A percentile compares a stretch with the other conserved stretches of the same genome.
These are phyloP conservation scores for Sclerotinia borealis DNA, from an alignment of 2,329 filamentous ascomycete genomes.

Conservation along the genomic window DNA sequence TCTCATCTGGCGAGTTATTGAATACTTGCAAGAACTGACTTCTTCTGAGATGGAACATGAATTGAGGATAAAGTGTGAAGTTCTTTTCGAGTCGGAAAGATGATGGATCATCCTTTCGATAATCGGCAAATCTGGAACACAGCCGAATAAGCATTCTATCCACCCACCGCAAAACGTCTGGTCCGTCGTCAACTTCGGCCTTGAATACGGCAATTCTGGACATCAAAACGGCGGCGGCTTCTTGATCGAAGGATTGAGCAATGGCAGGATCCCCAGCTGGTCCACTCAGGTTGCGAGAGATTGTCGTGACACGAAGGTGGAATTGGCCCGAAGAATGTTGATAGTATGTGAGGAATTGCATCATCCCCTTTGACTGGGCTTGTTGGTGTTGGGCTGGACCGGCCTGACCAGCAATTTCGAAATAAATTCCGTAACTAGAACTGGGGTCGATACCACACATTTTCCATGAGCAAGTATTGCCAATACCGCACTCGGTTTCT, in stretches of 20 bases:
- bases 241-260: conserved; percentile 95
- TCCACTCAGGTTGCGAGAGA: conserved; percentile 84
- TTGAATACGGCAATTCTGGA: conserved; percentile 99
- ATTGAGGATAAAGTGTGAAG: conserved; percentile 97
- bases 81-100: conserved; percentile 98
- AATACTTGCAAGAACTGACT: conserved; percentile 98
- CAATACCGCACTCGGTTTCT: conserved; percentile 96
- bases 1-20: conserved; percentile 98
- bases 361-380: conserved; percentile 84
- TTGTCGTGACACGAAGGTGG: conserved; percentile 90
- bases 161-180: conserved; percentile 97
- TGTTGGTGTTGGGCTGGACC: conserved; percentile 80
- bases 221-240: conserved; percentile 96
- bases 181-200: conserved; percentile 94
- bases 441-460: conserved; percentile 97
- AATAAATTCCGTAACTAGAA: conserved; percentile 93
- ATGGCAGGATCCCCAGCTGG: conserved; percentile 92
- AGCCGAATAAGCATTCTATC: conserved; percentile 96
- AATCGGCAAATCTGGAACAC: conserved; percentile 95
- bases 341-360: conserved; percentile 98
- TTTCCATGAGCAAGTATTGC: conserved; percentile 98
- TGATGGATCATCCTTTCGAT: conserved; percentile 94
- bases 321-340: conserved; percentile 96
- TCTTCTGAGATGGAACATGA: conserved; percentile 97
- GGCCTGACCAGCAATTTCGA: conserved; percentile 92